Percentiles rank a stretch among this genome's conserved stretches.
These are phyloP conservation scores for Thelonectria olida DNA, from an alignment of 2,329 filamentous ascomycete species.

Conservation along the genomic window DNA sequence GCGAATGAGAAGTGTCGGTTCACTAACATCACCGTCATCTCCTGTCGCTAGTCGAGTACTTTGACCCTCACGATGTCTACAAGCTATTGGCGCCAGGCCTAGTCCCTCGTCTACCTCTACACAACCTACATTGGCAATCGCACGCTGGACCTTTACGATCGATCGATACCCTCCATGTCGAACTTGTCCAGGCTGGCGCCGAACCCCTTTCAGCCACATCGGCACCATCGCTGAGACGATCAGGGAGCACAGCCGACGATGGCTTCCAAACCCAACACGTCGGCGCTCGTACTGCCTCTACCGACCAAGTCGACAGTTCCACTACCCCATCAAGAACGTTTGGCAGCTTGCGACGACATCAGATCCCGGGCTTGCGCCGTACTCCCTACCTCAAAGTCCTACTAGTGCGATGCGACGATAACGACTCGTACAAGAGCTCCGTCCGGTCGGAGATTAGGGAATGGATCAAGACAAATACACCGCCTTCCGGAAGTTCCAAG, in stretches of 20 bases:
- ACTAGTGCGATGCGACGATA: slow-evolving; percentile 92
- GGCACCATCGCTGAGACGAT: slow-evolving; percentile 43
- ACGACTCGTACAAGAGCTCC: slow-evolving; percentile 87
- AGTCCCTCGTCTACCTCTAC: slow-evolving; percentile 81
- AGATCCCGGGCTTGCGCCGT: slow-evolving; percentile 91
- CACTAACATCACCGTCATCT: slow-evolving; percentile 32
- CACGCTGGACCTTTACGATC: slow-evolving; percentile 90
- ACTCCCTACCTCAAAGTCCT: slow-evolving; percentile 95
- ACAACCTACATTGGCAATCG: slow-evolving; percentile 97
- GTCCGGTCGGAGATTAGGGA: slow-evolving; percentile 83
- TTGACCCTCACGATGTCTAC: slow-evolving; percentile 91
- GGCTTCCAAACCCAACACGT: slow-evolving; percentile 68
- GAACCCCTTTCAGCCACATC: slow-evolving; percentile 51
- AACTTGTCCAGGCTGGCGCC: slow-evolving; percentile 74
- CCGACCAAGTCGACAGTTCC: slow-evolving; percentile 50
- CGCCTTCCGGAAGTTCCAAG: slow-evolving; percentile 64
- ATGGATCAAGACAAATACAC: slow-evolving; percentile 85
- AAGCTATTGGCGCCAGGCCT: slow-evolving; percentile 82
- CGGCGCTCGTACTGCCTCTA: slow-evolving; percentile 51
- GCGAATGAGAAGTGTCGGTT: background rate
- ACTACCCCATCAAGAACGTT: slow-evolving; percentile 45
- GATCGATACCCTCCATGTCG: slow-evolving; percentile 91
- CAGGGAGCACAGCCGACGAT: slow-evolving; percentile 58
- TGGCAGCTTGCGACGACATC: slow-evolving; percentile 74
- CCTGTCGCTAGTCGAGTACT: slow-evolving; percentile 82